A percentile compares a stretch with the other conserved stretches of the same genome.
Evolutionary conservation across 1,284 basidiomycete species (phyloP).

Genomic region (Ceraceosorus bombacis): DNA sequence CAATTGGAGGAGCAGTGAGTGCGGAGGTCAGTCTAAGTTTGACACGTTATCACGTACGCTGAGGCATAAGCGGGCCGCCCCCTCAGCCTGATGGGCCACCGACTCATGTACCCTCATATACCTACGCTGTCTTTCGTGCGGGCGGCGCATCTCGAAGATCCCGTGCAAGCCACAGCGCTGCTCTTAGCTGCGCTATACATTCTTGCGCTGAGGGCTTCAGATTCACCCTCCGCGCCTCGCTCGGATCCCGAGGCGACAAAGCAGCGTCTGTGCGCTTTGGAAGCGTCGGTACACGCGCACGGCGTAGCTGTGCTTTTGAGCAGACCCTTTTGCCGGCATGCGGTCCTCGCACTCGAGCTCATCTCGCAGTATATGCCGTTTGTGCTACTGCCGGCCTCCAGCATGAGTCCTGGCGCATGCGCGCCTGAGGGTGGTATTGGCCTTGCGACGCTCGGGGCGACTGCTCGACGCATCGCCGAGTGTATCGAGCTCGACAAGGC

Average conservation of each 20-base stretch:
- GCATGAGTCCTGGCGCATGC: not conserved
- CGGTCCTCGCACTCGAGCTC: not conserved
- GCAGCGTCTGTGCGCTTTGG: not conserved
- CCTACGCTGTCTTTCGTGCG: not conserved
- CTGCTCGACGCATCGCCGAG: not conserved
- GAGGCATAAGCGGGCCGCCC: too few relatives aligned
- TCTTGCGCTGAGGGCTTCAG: not conserved
- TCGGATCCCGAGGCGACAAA: not conserved
- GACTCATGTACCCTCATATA: not conserved
- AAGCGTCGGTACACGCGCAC: not conserved
- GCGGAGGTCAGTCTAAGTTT: too few relatives aligned
- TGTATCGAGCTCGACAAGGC: not conserved
- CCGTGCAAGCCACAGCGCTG: not conserved
- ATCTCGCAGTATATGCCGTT: not conserved
- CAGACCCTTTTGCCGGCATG: not conserved
- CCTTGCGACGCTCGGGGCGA: not conserved
- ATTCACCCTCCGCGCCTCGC: not conserved
- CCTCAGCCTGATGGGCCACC: not conserved
- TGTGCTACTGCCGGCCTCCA: not conserved
- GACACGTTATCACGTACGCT: too few relatives aligned
- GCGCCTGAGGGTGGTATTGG: not conserved
- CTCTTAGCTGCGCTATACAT: not conserved
- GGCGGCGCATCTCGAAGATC: not conserved
- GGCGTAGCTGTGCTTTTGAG: not conserved
- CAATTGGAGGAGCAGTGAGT: too few relatives aligned